phyloP scores from a whole-genome alignment of 2,329 filamentous ascomycete species.

The Aspergillus puulaauensis region DNA sequence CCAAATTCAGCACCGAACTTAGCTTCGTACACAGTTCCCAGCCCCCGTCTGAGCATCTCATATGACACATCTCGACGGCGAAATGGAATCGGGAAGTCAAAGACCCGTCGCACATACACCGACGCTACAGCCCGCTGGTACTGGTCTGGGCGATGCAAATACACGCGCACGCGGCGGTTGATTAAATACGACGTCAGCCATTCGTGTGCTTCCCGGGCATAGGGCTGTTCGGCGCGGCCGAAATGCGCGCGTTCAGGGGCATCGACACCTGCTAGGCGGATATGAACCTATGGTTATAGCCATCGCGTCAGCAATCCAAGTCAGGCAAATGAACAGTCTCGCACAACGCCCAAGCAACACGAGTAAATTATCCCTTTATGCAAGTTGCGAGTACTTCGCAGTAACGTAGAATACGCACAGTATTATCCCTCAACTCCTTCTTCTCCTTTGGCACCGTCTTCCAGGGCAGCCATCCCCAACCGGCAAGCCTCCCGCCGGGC shows the following conservation, averaged over 20 bases:
- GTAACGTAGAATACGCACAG: conserved; percentile 57
- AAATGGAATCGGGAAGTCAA: conserved; percentile 39
- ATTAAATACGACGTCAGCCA: conserved; percentile 77
- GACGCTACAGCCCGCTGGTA: conserved; percentile 89
- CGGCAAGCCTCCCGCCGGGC: conserved; percentile 79
- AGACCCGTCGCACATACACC: conserved; percentile 66
- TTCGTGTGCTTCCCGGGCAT: conserved; percentile 72
- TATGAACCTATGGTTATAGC: conserved; percentile 59
- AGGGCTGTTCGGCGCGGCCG: conserved; percentile 82
- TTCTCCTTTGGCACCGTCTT: conserved; percentile 68
- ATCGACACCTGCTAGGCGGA: conserved; percentile 88
- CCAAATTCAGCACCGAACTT: conserved; percentile 90
- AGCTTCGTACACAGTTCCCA: conserved; percentile 92
- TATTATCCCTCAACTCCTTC: conserved; percentile 71
- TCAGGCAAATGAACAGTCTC: background rate
- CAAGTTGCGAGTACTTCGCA: background rate
- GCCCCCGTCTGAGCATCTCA: conserved; percentile 80
- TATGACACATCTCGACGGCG: conserved; percentile 78
- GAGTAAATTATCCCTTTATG: background rate
- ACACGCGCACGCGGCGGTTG: conserved; percentile 73
- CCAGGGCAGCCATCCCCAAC: conserved; percentile 86
- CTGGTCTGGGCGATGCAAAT: conserved; percentile 82
- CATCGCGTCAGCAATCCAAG: background rate
- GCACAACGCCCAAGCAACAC: background rate
- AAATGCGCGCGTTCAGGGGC: conserved; percentile 93